phyloP scores from a whole-genome alignment of 148 eudicot species.

The Salicornia ramosissima region DNA sequence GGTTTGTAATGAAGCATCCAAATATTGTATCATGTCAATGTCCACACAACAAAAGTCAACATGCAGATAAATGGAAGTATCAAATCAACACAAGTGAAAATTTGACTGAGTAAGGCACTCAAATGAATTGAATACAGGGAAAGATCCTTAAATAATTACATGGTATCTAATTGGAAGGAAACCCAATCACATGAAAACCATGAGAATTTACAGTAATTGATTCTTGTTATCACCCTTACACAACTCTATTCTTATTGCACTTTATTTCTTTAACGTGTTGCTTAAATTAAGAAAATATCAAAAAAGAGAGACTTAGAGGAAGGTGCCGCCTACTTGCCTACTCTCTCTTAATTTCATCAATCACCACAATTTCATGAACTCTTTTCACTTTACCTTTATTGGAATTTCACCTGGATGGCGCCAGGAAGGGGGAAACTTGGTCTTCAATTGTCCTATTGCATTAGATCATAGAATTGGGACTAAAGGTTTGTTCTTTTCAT shows the following conservation, averaged over 20 bases:
- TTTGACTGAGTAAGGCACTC: neutral
- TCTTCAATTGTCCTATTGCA: too few relatives aligned
- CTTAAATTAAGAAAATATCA: neutral
- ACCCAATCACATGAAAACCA: neutral
- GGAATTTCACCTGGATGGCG: too few relatives aligned
- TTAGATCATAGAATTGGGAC: too few relatives aligned
- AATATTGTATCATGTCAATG: too few relatives aligned
- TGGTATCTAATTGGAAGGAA: neutral
- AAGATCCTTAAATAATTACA: neutral
- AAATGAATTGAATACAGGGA: neutral
- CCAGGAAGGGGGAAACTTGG: too few relatives aligned
- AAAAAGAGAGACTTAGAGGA: neutral
- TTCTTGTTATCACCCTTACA: neutral
- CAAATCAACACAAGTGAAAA: too few relatives aligned
- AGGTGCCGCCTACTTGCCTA: neutral
- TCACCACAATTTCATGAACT: neutral
- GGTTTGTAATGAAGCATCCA: too few relatives aligned
- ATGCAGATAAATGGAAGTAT: too few relatives aligned
- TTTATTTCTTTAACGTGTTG: neutral
- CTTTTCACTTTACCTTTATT: neutral
- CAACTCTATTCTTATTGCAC: neutral
- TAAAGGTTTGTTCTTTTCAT: too few relatives aligned
- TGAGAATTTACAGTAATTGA: neutral
- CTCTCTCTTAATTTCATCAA: neutral
- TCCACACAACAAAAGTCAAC: too few relatives aligned